A percentile compares a stretch with the other conserved stretches of the same genome.
Conservation (phyloP, 306 rosid species). For the Trifolium repens region DNA sequence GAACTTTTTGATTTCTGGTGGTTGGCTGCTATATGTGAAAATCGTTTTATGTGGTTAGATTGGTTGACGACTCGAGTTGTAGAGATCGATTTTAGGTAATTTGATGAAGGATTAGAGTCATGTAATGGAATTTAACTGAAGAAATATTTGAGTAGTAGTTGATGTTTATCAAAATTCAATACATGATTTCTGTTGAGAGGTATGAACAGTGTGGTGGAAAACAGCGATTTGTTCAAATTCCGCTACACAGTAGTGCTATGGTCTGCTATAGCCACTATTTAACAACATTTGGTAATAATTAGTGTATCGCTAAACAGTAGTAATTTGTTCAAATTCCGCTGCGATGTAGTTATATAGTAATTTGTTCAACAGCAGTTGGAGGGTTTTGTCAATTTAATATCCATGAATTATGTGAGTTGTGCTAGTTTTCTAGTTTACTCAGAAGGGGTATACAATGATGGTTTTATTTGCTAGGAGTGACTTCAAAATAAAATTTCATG, state of each 20-base stretch:
- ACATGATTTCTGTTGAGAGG: background rate
- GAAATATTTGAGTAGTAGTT: background rate
- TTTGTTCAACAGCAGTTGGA: background rate
- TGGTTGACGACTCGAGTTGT: background rate
- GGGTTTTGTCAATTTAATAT: conserved; percentile 8
- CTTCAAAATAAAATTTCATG: background rate
- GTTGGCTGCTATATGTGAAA: background rate
- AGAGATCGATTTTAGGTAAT: conserved; percentile 20
- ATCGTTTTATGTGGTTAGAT: conserved; percentile 3
- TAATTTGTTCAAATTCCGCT: background rate
- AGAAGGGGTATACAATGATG: background rate
- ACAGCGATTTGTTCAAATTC: background rate
- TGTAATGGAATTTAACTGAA: conserved; percentile 12
- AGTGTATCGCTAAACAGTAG: background rate
- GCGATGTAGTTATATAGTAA: background rate
- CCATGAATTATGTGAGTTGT: background rate
- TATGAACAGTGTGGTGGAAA: too few relatives aligned
- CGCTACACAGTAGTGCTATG: background rate
- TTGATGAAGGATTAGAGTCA: conserved; percentile 7
- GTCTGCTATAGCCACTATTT: background rate
- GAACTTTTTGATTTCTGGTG: background rate
- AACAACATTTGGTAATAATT: background rate
- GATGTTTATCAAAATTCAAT: conserved; percentile 1
- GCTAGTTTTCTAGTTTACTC: background rate
- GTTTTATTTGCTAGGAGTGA: background rate